These are phyloP conservation scores for Candida xyloterini DNA, from an alignment of 805 yeast genomes.

Conservation along the genomic window DNA sequence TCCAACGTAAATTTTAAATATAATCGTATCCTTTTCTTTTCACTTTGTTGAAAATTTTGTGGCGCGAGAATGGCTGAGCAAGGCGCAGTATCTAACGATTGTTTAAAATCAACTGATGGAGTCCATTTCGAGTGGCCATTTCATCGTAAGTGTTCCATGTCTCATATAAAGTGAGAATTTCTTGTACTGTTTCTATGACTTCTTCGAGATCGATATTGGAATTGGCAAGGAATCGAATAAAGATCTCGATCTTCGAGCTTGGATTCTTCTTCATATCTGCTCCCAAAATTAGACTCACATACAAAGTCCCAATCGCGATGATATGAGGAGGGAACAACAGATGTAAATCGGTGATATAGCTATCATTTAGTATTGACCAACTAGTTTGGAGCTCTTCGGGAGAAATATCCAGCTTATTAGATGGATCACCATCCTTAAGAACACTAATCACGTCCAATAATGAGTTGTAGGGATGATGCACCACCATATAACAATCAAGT, in stretches of 20 bases:
- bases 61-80: not conserved
- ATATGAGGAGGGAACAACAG: constrained; percentile 86
- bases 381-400: constrained; percentile 75
- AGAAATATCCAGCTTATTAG: constrained; percentile 33
- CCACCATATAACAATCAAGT: constrained; percentile 64
- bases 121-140: constrained; percentile 46
- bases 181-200: constrained; percentile 81
- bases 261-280: constrained; percentile 26
- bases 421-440: constrained; percentile 33
- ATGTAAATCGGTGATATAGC: constrained; percentile 84
- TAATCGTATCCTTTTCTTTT: constrained; percentile 2
- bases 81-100: constrained; percentile 3
- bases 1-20: constrained; percentile 2
- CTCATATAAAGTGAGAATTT: constrained; percentile 74
- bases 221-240: constrained; percentile 66
- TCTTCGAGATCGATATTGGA: constrained; percentile 76
- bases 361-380: constrained; percentile 89
- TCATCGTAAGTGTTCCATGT: constrained; percentile 88
- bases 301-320: constrained; percentile 77
- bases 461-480: constrained; percentile 74
- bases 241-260: constrained; percentile 46
- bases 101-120: constrained; percentile 36
- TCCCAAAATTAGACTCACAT: constrained; percentile 65
- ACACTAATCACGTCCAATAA: constrained; percentile 49
- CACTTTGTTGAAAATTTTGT: not conserved